Conservation (phyloP, 148 eudicot species). For the Camellia granthamiana region DNA sequence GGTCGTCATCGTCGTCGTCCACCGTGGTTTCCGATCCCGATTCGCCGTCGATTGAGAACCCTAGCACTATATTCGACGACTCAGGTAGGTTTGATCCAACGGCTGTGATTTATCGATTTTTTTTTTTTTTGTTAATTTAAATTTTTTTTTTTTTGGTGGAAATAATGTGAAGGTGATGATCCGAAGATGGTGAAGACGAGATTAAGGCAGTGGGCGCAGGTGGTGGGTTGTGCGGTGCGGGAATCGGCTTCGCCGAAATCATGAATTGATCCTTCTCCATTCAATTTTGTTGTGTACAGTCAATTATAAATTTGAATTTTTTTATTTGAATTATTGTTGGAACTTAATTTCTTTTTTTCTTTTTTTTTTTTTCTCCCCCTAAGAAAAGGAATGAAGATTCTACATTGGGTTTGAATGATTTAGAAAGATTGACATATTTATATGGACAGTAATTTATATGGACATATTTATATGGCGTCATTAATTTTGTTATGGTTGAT, state of each 20-base stretch:
- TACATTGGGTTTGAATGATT: background rate
- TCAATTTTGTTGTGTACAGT: background rate
- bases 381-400: background rate
- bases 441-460: background rate
- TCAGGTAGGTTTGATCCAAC: slow-evolving; percentile 7
- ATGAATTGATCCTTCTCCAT: background rate
- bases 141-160: background rate
- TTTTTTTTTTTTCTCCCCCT: background rate
- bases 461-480: background rate
- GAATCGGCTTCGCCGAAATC: slow-evolving; percentile 12
- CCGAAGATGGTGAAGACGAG: slow-evolving; percentile 33
- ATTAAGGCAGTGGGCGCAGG: slow-evolving; percentile 40
- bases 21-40: slow-evolving; percentile 19
- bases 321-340: background rate
- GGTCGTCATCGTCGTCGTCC: slow-evolving; percentile 25
- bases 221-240: slow-evolving; percentile 32
- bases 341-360: background rate
- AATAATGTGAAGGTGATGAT: slow-evolving; percentile 25
- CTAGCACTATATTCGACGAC: slow-evolving; percentile 20
- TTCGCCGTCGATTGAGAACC: slow-evolving; percentile 17
- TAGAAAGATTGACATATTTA: background rate
- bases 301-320: background rate
- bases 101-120: background rate
- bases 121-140: background rate
- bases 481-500: too few relatives aligned